These are phyloP conservation scores for Populus deltoides DNA, from an alignment of 345 rosid species.

Conservation along the genomic window DNA sequence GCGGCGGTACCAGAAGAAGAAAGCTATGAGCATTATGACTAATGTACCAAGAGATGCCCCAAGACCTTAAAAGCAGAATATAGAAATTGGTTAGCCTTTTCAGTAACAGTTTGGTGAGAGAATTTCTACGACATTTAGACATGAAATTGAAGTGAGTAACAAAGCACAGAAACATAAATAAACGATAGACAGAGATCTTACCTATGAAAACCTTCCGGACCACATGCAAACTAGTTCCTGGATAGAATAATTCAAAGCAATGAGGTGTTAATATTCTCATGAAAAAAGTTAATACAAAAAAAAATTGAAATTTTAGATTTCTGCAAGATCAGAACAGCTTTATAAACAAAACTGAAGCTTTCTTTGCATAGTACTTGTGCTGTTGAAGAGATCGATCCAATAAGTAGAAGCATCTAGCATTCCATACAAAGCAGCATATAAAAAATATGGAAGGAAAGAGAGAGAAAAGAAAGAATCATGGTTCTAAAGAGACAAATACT, in stretches of 20 bases:
- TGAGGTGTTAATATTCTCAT: neutral
- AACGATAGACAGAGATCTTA: neutral
- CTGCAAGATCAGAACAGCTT: neutral
- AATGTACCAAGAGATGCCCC: slow-evolving; percentile 18
- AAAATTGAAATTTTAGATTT: neutral
- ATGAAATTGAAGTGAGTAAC: neutral
- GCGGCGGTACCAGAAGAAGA: slow-evolving; percentile 24
- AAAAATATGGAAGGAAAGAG: neutral
- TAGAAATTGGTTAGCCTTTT: neutral
- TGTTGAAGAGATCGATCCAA: neutral
- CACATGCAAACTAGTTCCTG: neutral
- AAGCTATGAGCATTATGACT: neutral
- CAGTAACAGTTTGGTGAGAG: neutral
- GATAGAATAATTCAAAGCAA: neutral
- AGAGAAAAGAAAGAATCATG: neutral
- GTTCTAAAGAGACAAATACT: neutral
- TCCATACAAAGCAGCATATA: neutral
- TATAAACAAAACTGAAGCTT: neutral
- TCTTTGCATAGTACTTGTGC: neutral
- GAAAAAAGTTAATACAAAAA: neutral
- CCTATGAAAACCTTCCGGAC: neutral
- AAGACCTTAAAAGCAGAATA: slow-evolving; percentile 26
- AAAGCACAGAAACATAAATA: neutral
- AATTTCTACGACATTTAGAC: neutral
- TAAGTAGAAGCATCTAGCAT: neutral